phyloP scores from a whole-genome alignment of 2,329 filamentous ascomycete genomes.

The Ambrosiella beaveri region DNA sequence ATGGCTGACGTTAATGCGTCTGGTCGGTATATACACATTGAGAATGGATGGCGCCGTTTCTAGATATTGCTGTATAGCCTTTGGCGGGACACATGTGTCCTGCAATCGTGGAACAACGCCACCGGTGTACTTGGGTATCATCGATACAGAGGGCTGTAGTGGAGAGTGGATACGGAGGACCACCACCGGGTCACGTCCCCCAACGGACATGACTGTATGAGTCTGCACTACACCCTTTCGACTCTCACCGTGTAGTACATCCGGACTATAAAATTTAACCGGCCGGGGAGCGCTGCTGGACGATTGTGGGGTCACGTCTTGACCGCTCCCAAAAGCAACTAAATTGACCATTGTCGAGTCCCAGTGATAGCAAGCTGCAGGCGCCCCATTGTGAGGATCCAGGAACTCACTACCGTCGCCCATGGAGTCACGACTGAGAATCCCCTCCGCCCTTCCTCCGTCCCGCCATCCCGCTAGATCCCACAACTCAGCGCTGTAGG shows the following conservation, averaged over 20 bases:
- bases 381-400: slow-evolving; percentile 53
- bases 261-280: background rate
- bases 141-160: slow-evolving; percentile 18
- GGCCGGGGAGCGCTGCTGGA: background rate
- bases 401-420: slow-evolving; percentile 50
- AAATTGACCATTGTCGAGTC: slow-evolving; percentile 35
- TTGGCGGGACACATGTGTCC: background rate
- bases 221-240: background rate
- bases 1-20: slow-evolving; percentile 38
- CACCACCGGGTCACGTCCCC: background rate
- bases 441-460: slow-evolving; percentile 19
- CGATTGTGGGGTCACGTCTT: background rate
- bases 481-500: slow-evolving; percentile 1
- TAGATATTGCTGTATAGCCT: slow-evolving; percentile 14
- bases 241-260: background rate
- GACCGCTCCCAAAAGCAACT: slow-evolving; percentile 15
- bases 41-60: background rate
- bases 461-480: background rate
- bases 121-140: background rate
- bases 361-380: slow-evolving; percentile 64
- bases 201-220: background rate
- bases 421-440: slow-evolving; percentile 39
- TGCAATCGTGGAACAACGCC: background rate
- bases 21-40: slow-evolving; percentile 32
- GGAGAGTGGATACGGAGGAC: background rate